Evolutionary conservation across 768 basidiomycete species (phyloP).

Genomic region (Pulveroboletus sp.): DNA sequence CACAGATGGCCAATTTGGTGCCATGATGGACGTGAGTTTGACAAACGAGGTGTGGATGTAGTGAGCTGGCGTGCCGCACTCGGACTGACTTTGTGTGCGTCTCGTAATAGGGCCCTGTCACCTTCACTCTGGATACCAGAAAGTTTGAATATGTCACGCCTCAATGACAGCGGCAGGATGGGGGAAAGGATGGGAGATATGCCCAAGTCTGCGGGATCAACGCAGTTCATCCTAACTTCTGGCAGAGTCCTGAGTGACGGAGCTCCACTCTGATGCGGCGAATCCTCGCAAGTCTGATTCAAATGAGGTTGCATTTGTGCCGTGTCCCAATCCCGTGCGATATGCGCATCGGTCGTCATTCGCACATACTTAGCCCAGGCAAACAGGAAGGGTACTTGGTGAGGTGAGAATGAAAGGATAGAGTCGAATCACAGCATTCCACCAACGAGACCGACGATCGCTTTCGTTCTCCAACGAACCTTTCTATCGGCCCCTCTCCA

Average conservation of each 20-base stretch:
- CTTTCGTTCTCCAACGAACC: constrained; percentile 60
- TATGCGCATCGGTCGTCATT: neutral
- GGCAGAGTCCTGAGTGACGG: constrained; percentile 6
- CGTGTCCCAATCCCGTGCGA: neutral
- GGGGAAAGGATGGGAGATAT: constrained; percentile 8
- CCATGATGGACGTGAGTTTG: constrained; percentile 90
- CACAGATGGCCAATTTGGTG: constrained; percentile 88
- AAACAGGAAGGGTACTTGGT: neutral
- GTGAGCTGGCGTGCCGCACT: neutral
- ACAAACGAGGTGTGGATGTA: constrained; percentile 69
- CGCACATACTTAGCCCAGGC: neutral
- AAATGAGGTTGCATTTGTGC: constrained; percentile 2
- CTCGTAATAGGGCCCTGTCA: constrained; percentile 66
- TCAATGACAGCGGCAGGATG: constrained; percentile 7
- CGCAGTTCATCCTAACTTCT: neutral
- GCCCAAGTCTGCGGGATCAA: constrained; percentile 3
- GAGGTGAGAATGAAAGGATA: constrained; percentile 6
- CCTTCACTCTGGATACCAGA: constrained; percentile 78
- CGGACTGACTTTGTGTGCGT: neutral
- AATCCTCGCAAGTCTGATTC: neutral
- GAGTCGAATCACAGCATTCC: constrained; percentile 53
- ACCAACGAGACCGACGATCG: constrained; percentile 57
- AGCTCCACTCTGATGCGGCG: neutral
- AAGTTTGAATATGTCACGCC: constrained; percentile 62
- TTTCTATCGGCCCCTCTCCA: constrained; percentile 59